Evolutionary conservation across 495 filamentous ascomycete species (phyloP).

Genomic region (Letharia columbiana): DNA sequence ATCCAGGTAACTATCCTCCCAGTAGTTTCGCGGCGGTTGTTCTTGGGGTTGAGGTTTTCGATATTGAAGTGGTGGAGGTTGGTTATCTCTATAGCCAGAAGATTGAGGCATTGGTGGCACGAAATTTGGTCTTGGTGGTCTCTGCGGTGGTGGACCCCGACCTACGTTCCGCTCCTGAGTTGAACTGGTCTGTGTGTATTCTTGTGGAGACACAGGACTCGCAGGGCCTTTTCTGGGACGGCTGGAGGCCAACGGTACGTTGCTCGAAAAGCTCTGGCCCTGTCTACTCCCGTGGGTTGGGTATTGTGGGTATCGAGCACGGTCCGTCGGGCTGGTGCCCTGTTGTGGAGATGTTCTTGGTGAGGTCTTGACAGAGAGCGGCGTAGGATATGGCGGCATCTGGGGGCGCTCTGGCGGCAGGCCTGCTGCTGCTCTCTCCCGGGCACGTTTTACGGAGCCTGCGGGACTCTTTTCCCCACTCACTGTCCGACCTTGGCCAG

Average conservation of each 20-base stretch:
- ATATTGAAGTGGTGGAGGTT: slow-evolving; percentile 44
- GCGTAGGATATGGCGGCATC: slow-evolving; percentile 18
- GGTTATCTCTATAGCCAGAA: slow-evolving; percentile 41
- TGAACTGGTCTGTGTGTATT: slow-evolving; percentile 30
- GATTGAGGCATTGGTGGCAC: slow-evolving; percentile 43
- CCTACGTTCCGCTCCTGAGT: slow-evolving; percentile 38
- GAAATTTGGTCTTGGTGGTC: slow-evolving; percentile 57
- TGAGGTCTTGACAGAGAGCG: slow-evolving; percentile 28
- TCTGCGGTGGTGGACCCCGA: slow-evolving; percentile 52
- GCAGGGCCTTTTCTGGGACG: slow-evolving; percentile 33
- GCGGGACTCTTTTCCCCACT: slow-evolving; percentile 20
- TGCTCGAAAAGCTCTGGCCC: background rate
- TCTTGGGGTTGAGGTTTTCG: slow-evolving; percentile 32
- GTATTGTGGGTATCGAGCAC: slow-evolving; percentile 6
- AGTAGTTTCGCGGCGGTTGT: slow-evolving; percentile 26
- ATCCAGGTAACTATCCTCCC: slow-evolving; percentile 32
- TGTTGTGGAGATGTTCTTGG: slow-evolving; percentile 12
- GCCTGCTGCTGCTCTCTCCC: slow-evolving; percentile 46
- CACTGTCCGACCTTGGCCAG: slow-evolving; percentile 9
- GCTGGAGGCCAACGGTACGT: background rate
- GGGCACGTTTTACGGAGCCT: slow-evolving; percentile 42
- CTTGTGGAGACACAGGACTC: slow-evolving; percentile 28
- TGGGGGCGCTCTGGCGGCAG: slow-evolving; percentile 31
- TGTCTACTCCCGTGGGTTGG: slow-evolving; percentile 6
- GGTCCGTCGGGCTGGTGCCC: slow-evolving; percentile 7